Conservation (phyloP, 2,329 filamentous ascomycete species). For the Sarocladium brachiariae region DNA sequence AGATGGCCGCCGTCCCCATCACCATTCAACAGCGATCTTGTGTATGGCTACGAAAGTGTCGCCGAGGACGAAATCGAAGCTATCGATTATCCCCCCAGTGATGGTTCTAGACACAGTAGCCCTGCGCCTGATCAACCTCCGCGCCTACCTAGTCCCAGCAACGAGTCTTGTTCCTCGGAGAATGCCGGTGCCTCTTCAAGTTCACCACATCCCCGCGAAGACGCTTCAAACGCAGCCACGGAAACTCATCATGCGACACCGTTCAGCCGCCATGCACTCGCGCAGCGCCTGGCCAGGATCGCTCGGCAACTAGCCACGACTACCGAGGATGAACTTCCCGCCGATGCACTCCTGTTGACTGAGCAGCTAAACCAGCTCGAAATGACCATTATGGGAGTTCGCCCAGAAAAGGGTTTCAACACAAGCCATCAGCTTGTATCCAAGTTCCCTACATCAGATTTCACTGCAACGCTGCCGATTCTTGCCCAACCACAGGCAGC, state of each 20-base stretch:
- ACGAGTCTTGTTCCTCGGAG: neutral
- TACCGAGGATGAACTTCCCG: neutral
- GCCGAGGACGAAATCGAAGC: neutral
- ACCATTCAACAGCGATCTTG: neutral
- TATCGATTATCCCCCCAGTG: neutral
- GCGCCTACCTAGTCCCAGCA: slow-evolving; percentile 1
- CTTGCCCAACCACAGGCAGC: slow-evolving; percentile 3
- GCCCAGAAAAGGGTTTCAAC: neutral
- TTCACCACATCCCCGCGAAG: neutral
- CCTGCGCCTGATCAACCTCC: neutral
- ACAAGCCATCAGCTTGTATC: neutral
- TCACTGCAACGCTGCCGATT: neutral
- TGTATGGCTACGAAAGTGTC: neutral
- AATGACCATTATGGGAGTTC: slow-evolving; percentile 15
- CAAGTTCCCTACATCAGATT: slow-evolving; percentile 15
- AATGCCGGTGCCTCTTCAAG: neutral
- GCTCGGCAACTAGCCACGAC: slow-evolving; percentile 1
- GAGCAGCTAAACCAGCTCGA: slow-evolving; percentile 32
- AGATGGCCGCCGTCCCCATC: neutral
- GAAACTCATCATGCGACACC: neutral
- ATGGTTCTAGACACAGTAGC: neutral
- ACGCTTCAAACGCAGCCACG: neutral
- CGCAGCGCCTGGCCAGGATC: slow-evolving; percentile 3
- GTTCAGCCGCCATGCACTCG: neutral
- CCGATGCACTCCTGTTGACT: slow-evolving; percentile 30